Percentiles rank a stretch among this genome's conserved stretches.
Evolutionary conservation across 768 basidiomycete species (phyloP).

Genomic region (Tricholoma sp.): DNA sequence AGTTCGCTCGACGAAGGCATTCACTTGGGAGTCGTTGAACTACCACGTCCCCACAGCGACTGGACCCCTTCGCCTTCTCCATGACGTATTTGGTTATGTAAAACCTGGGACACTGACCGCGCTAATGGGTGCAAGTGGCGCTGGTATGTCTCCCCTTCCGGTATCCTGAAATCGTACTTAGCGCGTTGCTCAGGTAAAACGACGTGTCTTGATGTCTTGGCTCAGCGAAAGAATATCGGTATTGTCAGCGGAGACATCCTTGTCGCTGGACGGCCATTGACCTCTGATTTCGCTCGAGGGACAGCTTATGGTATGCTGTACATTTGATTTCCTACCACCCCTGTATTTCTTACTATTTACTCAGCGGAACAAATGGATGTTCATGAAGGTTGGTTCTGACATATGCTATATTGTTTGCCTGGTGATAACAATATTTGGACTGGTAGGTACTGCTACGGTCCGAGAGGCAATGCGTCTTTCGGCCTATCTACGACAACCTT

Average conservation of each 20-base stretch:
- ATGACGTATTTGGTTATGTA: slow-evolving; percentile 76
- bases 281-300: slow-evolving; percentile 50
- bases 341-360: slow-evolving; percentile 17
- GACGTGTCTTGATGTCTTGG: slow-evolving; percentile 70
- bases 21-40: slow-evolving; percentile 80
- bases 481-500: slow-evolving; percentile 78
- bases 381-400: slow-evolving; percentile 47
- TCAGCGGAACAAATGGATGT: slow-evolving; percentile 81
- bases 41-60: slow-evolving; percentile 70
- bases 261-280: slow-evolving; percentile 60
- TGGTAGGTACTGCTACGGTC: slow-evolving; percentile 61
- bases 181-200: slow-evolving; percentile 49
- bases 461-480: slow-evolving; percentile 85
- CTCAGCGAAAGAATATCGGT: slow-evolving; percentile 69
- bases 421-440: neutral
- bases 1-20: slow-evolving; percentile 35
- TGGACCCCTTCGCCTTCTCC: slow-evolving; percentile 57
- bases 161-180: neutral
- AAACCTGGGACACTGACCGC: slow-evolving; percentile 87
- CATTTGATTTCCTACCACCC: slow-evolving; percentile 14
- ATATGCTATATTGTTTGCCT: neutral
- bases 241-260: slow-evolving; percentile 59
- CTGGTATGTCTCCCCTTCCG: slow-evolving; percentile 36
- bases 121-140: slow-evolving; percentile 83
- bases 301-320: slow-evolving; percentile 66